Evolutionary conservation across 2,329 filamentous ascomycete species (phyloP), one percentile per base, ranked within the genome.

Genomic region (Diaporthe vaccinii): DNA sequence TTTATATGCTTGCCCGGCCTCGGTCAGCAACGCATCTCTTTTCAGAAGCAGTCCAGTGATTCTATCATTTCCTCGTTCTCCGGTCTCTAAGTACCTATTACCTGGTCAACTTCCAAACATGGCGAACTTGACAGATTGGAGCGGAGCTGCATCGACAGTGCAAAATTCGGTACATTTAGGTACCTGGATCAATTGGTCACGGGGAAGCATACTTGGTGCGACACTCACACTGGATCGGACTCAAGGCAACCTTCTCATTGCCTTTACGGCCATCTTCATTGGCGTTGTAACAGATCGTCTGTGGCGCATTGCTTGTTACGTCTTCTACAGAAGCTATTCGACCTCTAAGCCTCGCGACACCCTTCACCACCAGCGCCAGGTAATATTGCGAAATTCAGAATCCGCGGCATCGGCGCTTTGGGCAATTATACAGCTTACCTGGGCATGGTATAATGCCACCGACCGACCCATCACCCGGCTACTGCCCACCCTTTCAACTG

Each of bases 241-340:
- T 1, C 77, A 82, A 59, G 84, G 81, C 7, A 80, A 77, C 25
- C 69, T 84, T 1, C 74, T 84, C 14, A 81, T 82, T 31, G 81
- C 82, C 9, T 84, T 83, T 69, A 49, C 83, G 1, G 82, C 83
- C 9, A 77, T 82, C 22, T 84, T 84, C 71, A 75, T 82, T 15
- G 77, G 77, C 0, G 31, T 81, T 20, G 74, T 80, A 1, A 80
- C 80, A 0, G 73, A 74, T 1, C 69, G 78, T 2, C 34, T 79
- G n/a, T 82, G 81, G 80, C 73, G 74, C 0, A 72, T 82, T 12
- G 44, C 76, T 4, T 78, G 77, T 44, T 80, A 80, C 39, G 17
- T 55, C 2, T 55, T 79, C 12, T 79, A 81, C 72, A 62, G 73
- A 22, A n/a, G 36, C 8, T 76, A 78, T 15, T 82, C 78, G 3